A percentile compares a stretch with the other conserved stretches of the same genome.
phyloP scores from a whole-genome alignment of 495 filamentous ascomycete genomes.

The Astrothelium macrocarpum region DNA sequence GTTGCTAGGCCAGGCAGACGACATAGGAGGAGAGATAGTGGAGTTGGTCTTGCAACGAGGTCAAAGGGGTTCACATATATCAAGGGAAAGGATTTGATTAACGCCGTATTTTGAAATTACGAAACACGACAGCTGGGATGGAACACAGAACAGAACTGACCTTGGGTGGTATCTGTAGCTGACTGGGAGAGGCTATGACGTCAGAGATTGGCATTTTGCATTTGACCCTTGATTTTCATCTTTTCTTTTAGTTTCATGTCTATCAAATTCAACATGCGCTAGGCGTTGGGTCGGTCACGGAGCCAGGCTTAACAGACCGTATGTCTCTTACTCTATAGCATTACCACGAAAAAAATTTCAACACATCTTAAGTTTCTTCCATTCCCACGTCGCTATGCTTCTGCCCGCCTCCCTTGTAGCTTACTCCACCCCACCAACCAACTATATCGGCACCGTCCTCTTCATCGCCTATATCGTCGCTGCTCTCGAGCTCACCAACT shows the following conservation, averaged over 20 bases:
- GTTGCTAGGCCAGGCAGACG: background rate
- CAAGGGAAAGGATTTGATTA: background rate
- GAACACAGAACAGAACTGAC: background rate
- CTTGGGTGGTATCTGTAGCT: no score
- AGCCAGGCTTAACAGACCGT: background rate
- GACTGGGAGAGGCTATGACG: background rate
- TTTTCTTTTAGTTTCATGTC: background rate
- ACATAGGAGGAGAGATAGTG: background rate
- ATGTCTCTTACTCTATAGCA: background rate
- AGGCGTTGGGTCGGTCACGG: background rate
- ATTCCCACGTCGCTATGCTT: background rate
- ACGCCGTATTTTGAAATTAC: background rate
- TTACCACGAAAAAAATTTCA: no score
- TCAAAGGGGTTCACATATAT: background rate
- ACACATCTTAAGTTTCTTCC: background rate
- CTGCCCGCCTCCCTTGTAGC: background rate
- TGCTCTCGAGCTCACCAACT: constrained; percentile 14
- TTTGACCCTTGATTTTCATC: background rate
- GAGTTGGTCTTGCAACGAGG: background rate
- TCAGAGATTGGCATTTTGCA: background rate
- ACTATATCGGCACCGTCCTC: constrained; percentile 15
- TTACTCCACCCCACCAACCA: background rate
- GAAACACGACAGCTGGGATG: background rate
- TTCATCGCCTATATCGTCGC: constrained; percentile 19
- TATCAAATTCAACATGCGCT: background rate